These are phyloP conservation scores for Pythium pyrilobum DNA, from an alignment of 352 stramenopile genomes.

Conservation along the genomic window DNA sequence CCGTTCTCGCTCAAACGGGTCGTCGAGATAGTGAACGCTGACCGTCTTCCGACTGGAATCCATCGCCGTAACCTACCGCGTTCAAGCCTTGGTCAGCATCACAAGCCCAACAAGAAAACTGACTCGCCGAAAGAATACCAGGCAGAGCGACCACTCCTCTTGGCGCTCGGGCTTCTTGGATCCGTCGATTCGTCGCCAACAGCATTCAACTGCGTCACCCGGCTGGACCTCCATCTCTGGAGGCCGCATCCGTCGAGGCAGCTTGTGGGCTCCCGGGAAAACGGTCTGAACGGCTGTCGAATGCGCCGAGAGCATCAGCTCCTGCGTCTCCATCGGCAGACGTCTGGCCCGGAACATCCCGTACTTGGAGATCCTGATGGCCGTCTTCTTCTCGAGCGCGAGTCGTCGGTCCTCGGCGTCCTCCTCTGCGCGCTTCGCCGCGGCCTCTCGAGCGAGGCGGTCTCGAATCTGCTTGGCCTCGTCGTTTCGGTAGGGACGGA, in stretches of 20 bases:
- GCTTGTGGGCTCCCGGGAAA: constrained; percentile 18
- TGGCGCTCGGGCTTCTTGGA: constrained; percentile 10
- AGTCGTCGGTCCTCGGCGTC: constrained; percentile 35
- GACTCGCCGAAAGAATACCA: neutral
- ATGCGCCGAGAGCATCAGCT: constrained; percentile 37
- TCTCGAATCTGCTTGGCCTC: constrained; percentile 45
- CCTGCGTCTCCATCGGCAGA: constrained; percentile 33
- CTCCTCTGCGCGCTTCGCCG: constrained; percentile 38
- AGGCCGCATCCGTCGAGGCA: neutral
- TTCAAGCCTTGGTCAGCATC: neutral
- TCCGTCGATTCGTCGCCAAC: constrained; percentile 34
- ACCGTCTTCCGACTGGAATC: constrained; percentile 18
- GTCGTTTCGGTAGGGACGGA: constrained; percentile 49
- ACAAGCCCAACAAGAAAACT: neutral
- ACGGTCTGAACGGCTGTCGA: constrained; percentile 31
- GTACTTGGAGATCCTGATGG: constrained; percentile 31
- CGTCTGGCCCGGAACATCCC: constrained; percentile 34
- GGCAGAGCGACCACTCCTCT: constrained; percentile 33
- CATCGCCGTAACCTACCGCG: constrained; percentile 18
- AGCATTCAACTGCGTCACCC: constrained; percentile 45
- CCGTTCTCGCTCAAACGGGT: constrained; percentile 38
- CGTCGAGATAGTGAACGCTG: constrained; percentile 44
- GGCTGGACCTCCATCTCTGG: constrained; percentile 20
- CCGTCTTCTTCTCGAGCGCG: constrained; percentile 23
- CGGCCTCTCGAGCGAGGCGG: constrained; percentile 32